phyloP scores from a whole-genome alignment of 768 basidiomycete species.

The Podaxis carcinomalis region DNA sequence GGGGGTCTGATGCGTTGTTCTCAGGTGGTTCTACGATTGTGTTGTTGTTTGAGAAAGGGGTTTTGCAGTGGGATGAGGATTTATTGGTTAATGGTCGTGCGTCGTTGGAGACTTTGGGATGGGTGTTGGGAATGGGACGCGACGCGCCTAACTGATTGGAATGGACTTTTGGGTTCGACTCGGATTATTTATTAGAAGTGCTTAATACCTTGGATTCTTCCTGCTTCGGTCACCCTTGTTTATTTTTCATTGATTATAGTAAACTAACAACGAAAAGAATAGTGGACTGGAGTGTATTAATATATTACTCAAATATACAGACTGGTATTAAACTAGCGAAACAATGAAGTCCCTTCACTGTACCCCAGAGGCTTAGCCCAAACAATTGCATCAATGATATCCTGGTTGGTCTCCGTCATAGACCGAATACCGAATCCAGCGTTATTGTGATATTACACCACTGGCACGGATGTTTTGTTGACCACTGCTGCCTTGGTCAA shows the following conservation, averaged over 20 bases:
- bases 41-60: constrained; percentile 80
- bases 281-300: too few species aligned
- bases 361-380: constrained; percentile 41
- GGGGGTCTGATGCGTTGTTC: too few species aligned
- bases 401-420: constrained; percentile 22
- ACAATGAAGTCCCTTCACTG: constrained; percentile 7
- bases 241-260: not conserved
- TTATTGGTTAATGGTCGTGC: constrained; percentile 79
- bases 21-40: constrained; percentile 91
- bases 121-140: constrained; percentile 57
- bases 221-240: not conserved
- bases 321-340: not conserved
- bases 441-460: constrained; percentile 29
- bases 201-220: not conserved
- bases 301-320: not conserved
- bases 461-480: constrained; percentile 18
- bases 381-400: constrained; percentile 32
- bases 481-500: constrained; percentile 32
- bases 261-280: too few species aligned
- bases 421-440: constrained; percentile 24
- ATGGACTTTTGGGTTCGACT: not conserved
- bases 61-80: constrained; percentile 90
- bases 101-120: constrained; percentile 88
- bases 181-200: not conserved
- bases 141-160: not conserved